Evolutionary conservation across 2,329 filamentous ascomycete genomes (phyloP).

Genomic region (Myotisia sp.): DNA sequence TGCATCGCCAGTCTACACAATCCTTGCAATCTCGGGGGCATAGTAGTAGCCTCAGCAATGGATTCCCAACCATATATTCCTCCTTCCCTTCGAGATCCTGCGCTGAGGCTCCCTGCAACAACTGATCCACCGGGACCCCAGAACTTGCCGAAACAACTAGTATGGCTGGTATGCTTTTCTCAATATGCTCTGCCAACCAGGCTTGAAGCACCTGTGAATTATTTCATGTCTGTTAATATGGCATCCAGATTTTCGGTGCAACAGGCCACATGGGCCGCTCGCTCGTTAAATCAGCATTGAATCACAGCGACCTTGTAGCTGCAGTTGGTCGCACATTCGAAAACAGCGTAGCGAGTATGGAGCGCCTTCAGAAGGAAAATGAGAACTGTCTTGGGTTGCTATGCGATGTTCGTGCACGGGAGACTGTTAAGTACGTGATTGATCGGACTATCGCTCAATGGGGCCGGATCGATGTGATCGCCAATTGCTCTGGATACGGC

Average conservation of each 20-base stretch:
- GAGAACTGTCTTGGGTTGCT: slow-evolving; percentile 56
- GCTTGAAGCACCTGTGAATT: neutral
- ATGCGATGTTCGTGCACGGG: slow-evolving; percentile 74
- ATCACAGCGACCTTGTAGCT: slow-evolving; percentile 67
- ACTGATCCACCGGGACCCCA: slow-evolving; percentile 68
- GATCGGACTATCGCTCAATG: slow-evolving; percentile 58
- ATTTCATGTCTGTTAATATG: neutral
- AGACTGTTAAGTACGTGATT: slow-evolving; percentile 61
- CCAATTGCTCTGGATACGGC: slow-evolving; percentile 87
- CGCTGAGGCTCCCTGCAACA: slow-evolving; percentile 57
- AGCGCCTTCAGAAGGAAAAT: slow-evolving; percentile 49
- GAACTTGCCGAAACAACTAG: slow-evolving; percentile 57
- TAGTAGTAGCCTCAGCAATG: too few relatives aligned
- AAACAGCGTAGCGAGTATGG: slow-evolving; percentile 58
- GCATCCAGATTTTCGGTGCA: slow-evolving; percentile 65
- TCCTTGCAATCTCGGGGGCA: too few relatives aligned
- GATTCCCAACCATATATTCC: slow-evolving; percentile 5
- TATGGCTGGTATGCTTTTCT: slow-evolving; percentile 62
- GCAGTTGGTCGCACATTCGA: slow-evolving; percentile 75
- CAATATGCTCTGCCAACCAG: neutral
- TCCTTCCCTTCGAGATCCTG: slow-evolving; percentile 24
- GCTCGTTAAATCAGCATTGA: slow-evolving; percentile 66
- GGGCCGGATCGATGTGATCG: slow-evolving; percentile 73
- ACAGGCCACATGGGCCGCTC: slow-evolving; percentile 95
- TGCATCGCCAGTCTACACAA: slow-evolving; percentile 3